phyloP scores from a whole-genome alignment of 139 green algal species.

The Haematococcus sp. region DNA sequence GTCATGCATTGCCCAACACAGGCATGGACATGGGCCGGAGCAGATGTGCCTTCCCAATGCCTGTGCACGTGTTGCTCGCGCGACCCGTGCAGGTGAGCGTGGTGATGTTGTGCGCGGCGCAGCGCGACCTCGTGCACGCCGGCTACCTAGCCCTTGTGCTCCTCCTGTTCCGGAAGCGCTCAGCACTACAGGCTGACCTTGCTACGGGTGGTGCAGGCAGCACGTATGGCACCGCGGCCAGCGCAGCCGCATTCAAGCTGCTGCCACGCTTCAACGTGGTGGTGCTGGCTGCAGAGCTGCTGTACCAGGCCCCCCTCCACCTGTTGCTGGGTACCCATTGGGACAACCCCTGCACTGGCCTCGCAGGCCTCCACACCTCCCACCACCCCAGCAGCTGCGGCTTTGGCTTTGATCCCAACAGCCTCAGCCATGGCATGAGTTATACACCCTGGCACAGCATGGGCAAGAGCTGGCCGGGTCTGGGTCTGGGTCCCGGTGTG shows the following conservation, averaged over 20 bases:
- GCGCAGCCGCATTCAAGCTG: constrained; percentile 19
- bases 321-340: constrained; percentile 38
- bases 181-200: constrained; percentile 31
- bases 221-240: background rate
- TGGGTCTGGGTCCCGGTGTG: too few species aligned
- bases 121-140: constrained; percentile 76
- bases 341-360: constrained; percentile 26
- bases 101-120: constrained; percentile 47
- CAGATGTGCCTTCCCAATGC: too few species aligned
- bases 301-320: constrained; percentile 58
- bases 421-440: background rate
- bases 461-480: too few species aligned
- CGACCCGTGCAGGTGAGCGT: constrained; percentile 45
- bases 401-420: too few species aligned
- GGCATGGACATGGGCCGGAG: too few species aligned
- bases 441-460: background rate
- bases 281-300: constrained; percentile 60
- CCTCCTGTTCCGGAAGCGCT: constrained; percentile 63
- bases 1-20: too few species aligned
- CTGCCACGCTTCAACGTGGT: constrained; percentile 72
- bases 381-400: too few species aligned
- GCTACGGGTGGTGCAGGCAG: background rate
- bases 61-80: too few species aligned
- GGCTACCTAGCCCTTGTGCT: constrained; percentile 75
- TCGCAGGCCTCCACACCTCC: background rate